A percentile compares a stretch with the other conserved stretches of the same genome.
phyloP scores from a whole-genome alignment of 179 eudicot genomes.

The Spergularia azorica region DNA sequence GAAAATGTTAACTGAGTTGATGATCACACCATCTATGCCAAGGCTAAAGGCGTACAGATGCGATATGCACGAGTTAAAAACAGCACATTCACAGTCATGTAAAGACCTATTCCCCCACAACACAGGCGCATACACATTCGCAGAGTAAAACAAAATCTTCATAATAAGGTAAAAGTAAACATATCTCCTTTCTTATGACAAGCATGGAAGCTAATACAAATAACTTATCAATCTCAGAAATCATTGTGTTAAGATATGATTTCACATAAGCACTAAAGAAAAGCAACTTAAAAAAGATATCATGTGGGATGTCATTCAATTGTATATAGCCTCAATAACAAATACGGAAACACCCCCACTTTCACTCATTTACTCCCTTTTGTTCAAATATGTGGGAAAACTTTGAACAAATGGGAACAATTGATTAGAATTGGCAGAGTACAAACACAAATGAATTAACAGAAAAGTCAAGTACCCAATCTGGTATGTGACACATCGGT shows the following conservation, averaged over 20 bases:
- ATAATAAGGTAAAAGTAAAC: not conserved
- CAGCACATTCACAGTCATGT: not conserved
- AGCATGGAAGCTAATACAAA: not conserved
- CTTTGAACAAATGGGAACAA: not conserved
- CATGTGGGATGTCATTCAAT: not conserved
- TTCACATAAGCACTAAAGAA: not conserved
- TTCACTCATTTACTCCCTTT: no score
- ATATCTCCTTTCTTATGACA: not conserved
- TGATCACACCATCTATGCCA: not conserved
- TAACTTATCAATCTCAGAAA: not conserved
- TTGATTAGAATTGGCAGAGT: no score
- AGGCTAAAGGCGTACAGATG: not conserved
- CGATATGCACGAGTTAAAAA: not conserved
- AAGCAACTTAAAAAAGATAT: not conserved
- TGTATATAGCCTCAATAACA: not conserved
- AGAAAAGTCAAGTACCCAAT: constrained; percentile 64
- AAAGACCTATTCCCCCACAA: no score
- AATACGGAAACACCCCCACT: no score
- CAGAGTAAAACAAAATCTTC: not conserved
- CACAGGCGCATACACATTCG: not conserved
- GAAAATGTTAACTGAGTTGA: not conserved
- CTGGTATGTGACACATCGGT: constrained; percentile 89
- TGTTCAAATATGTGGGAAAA: no score
- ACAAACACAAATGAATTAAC: not conserved
- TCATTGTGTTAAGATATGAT: not conserved